Base-by-base conservation (phyloP, 805 yeast genomes). In the Ogataea pilisensis region DNA sequence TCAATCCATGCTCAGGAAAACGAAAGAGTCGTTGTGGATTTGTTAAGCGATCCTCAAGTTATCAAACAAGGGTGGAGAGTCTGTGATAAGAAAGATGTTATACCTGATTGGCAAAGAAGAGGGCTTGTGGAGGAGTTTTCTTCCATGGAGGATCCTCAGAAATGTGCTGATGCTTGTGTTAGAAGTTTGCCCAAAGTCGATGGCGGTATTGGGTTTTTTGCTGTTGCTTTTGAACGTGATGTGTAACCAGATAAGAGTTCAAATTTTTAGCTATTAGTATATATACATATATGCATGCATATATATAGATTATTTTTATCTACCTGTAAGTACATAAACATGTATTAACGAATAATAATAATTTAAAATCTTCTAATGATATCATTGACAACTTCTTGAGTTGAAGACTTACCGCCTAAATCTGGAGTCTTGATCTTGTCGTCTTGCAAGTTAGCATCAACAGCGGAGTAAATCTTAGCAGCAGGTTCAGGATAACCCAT, bases 201-300 rank as follows among this genome's bases (percentile, higher is more conserved):
- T 60, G 99, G 98, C 24, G 99, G 99, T n/a, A 93, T 93, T 53
- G 99, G 99, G 0, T 93, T 93, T 59, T 93, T 93, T 64, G 98
- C 97, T 0, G 98, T 90, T 1, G 82, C 93, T 42, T 91, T 93
- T 59, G 85, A 85, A 48, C 72, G 84, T 47, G 42, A 44, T 21
- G n/a, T 41, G 18, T 27, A 29, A 16, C n/a, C n/a, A n/a, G n/a
- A n/a, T n/a, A n/a, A n/a, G n/a, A n/a, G n/a, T n/a, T n/a, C n/a
- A n/a, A n/a, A n/a, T n/a, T n/a, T n/a, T n/a, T n/a, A 17, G 16
- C 18, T 31, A 21, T 25, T 22, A 12, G 31, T 22, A 41, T 18
- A 25, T 18, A 29, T n/a, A 30, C 20, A 6, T 29, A 29, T 8
- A 14, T 29, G 11, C n/a, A 7, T n/a, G n/a, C n/a, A n/a, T n/a